Evolutionary conservation across 495 filamentous ascomycete species (phyloP).

Genomic region (Podospora pseudocomata): DNA sequence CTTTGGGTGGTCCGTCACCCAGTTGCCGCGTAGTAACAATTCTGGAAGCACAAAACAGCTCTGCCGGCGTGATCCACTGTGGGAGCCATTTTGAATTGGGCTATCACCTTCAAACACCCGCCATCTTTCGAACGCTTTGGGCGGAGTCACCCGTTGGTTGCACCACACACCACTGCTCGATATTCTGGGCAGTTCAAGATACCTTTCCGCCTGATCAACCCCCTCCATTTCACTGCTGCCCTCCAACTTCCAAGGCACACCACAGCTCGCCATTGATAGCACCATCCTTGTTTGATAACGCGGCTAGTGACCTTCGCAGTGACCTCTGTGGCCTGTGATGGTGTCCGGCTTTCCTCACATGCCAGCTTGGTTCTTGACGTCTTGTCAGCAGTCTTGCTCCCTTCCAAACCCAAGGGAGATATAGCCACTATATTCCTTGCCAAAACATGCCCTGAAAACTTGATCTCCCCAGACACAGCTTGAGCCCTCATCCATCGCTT

Average conservation of each 20-base stretch:
- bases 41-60: background rate
- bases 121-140: background rate
- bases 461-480: background rate
- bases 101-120: background rate
- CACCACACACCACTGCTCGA: background rate
- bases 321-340: background rate
- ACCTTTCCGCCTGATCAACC: background rate
- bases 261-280: constrained; percentile 2
- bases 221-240: background rate
- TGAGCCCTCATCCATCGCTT: constrained; percentile 1
- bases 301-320: background rate
- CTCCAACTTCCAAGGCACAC: constrained; percentile 1
- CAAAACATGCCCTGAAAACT: background rate
- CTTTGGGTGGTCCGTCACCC: background rate
- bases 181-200: background rate
- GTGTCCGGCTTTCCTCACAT: background rate
- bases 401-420: background rate
- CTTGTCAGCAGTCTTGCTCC: background rate
- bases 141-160: background rate
- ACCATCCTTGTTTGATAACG: background rate
- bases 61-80: background rate
- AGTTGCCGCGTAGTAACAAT: background rate
- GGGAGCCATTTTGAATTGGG: background rate
- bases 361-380: background rate
- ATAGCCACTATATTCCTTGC: too few relatives aligned